Evolutionary conservation across 2,329 filamentous ascomycete species (phyloP).

Genomic region (Ustilaginoidea virens): DNA sequence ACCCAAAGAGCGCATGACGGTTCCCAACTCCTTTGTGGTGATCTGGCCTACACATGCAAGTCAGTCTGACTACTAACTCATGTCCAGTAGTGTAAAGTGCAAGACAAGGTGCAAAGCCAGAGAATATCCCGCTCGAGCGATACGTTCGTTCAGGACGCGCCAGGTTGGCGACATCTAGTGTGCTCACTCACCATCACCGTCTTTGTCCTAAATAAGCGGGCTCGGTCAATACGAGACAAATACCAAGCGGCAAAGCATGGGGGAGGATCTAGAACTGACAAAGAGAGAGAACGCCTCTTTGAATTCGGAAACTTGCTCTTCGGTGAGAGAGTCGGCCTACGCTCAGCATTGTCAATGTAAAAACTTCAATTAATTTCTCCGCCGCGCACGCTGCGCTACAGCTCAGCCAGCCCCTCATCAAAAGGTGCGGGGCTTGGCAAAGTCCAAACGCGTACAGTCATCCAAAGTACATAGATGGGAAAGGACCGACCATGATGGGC

Average conservation of each 20-base stretch:
- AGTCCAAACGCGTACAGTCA: too few relatives aligned
- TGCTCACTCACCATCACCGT: constrained; percentile 65
- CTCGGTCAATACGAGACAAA: constrained; percentile 3
- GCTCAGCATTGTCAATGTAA: constrained; percentile 4
- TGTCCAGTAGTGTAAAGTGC: neutral
- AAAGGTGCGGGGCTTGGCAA: too few relatives aligned
- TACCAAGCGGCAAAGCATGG: neutral
- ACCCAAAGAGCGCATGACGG: constrained; percentile 79
- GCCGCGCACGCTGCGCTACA: too few relatives aligned
- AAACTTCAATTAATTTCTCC: too few relatives aligned
- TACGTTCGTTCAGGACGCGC: neutral
- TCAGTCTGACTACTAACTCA: neutral
- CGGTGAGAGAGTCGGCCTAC: constrained; percentile 93
- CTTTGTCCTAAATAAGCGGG: constrained; percentile 55
- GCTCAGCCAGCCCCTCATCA: too few relatives aligned
- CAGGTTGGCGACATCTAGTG: neutral
- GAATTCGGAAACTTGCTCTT: constrained; percentile 99
- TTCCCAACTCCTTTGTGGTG: constrained; percentile 80
- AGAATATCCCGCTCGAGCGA: too few relatives aligned
- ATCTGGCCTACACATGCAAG: constrained; percentile 51
- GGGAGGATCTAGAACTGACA: constrained; percentile 43
- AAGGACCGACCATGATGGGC: too few relatives aligned
- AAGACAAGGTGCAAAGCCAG: too few relatives aligned
- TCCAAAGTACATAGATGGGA: too few relatives aligned
- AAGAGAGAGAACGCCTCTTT: constrained; percentile 99